Evolutionary conservation across 2,329 filamentous ascomycete genomes (phyloP).

Genomic region (Botrytis pseudocinerea): DNA sequence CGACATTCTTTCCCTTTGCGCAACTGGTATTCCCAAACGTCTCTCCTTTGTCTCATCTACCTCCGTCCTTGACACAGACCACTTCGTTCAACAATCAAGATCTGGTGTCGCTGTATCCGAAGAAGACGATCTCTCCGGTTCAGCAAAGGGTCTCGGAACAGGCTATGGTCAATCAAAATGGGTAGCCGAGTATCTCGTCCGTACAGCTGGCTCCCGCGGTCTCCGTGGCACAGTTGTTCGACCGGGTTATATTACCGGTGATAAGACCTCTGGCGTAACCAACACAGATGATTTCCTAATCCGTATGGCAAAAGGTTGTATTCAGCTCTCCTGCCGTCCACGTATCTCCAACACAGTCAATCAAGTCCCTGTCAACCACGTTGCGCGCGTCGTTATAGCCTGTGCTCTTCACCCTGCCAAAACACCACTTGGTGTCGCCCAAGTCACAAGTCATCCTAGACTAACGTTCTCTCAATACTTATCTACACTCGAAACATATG

Average conservation of each 20-base stretch:
- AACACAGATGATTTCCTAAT: slow-evolving; percentile 91
- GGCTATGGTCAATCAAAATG: slow-evolving; percentile 94
- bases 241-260: slow-evolving; percentile 82
- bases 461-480: slow-evolving; percentile 78
- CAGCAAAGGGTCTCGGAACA: slow-evolving; percentile 72
- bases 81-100: slow-evolving; percentile 75
- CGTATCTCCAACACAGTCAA: slow-evolving; percentile 86
- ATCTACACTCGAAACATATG: slow-evolving; percentile 68
- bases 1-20: slow-evolving; percentile 73
- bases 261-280: slow-evolving; percentile 66
- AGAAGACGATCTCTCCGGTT: slow-evolving; percentile 75
- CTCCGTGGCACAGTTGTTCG: slow-evolving; percentile 75
- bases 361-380: slow-evolving; percentile 82
- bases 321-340: slow-evolving; percentile 74
- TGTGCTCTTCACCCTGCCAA: slow-evolving; percentile 45
- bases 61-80: slow-evolving; percentile 75
- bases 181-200: slow-evolving; percentile 67
- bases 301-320: slow-evolving; percentile 81
- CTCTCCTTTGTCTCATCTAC: slow-evolving; percentile 84
- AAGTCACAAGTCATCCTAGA: slow-evolving; percentile 78
- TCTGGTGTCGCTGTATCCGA: slow-evolving; percentile 68
- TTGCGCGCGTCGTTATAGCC: slow-evolving; percentile 77
- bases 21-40: slow-evolving; percentile 73
- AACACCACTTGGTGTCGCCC: slow-evolving; percentile 56
- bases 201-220: slow-evolving; percentile 76